Conservation (phyloP, 306 rosid species). For the Abrus pulchellus region DNA sequence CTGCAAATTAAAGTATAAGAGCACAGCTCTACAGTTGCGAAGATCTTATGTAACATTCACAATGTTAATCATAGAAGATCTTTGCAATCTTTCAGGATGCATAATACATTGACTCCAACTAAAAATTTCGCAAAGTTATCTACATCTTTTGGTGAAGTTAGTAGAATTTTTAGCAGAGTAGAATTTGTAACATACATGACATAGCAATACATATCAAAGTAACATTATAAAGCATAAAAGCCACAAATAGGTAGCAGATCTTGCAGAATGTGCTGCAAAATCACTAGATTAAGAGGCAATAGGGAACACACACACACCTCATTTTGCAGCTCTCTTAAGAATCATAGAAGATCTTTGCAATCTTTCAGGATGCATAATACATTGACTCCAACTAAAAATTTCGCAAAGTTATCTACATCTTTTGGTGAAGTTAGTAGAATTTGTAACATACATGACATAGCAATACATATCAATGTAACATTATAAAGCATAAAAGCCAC, state of each 20-base stretch:
- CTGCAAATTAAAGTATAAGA: slow-evolving; percentile 49
- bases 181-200: background rate
- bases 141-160: background rate
- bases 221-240: background rate
- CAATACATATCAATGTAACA: background rate
- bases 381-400: background rate
- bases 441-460: background rate
- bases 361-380: background rate
- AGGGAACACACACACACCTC: slow-evolving; percentile 59
- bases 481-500: background rate
- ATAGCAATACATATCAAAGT: background rate
- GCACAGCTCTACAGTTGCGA: background rate
- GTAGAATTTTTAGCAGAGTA: background rate
- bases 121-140: background rate
- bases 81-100: background rate
- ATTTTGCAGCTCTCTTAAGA: slow-evolving; percentile 66
- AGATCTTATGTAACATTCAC: background rate
- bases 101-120: background rate
- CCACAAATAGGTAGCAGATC: background rate
- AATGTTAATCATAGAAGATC: background rate
- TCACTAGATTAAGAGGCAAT: slow-evolving; percentile 7
- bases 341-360: background rate
- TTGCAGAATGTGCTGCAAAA: background rate
- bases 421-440: background rate
- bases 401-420: background rate